These are phyloP conservation scores for Pichia heedii DNA, from an alignment of 805 yeast genomes.

Conservation along the genomic window DNA sequence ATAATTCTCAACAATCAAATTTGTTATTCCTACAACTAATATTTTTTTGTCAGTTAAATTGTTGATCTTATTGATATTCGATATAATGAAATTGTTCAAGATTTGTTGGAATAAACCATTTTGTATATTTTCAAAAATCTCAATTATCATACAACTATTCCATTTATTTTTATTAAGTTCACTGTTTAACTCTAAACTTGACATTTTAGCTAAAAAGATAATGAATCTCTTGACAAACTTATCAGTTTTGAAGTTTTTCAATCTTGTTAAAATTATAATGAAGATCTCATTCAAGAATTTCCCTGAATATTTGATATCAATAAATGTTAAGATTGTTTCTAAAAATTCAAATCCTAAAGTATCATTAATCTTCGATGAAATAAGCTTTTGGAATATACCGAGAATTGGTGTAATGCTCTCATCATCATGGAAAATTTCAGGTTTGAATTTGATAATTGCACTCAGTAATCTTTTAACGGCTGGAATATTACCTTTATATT, in stretches of 20 bases:
- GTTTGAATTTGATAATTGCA: conserved; percentile 49
- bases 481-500: conserved; percentile 84
- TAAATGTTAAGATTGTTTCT: conserved; percentile 51
- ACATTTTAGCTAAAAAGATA: conserved; percentile 41
- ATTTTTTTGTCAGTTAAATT: conserved; percentile 37
- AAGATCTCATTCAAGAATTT: conserved; percentile 65
- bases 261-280: conserved; percentile 63
- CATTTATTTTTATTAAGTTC: conserved; percentile 22
- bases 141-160: conserved; percentile 39
- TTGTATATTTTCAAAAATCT: conserved; percentile 69
- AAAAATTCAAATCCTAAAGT: conserved; percentile 76
- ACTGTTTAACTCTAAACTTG: conserved; percentile 21
- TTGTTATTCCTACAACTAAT: conserved; percentile 40
- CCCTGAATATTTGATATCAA: conserved; percentile 42
- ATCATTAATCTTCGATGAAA: conserved; percentile 79
- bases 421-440: conserved; percentile 29
- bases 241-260: conserved; percentile 76
- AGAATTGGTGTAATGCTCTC: conserved; percentile 62
- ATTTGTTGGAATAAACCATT: conserved; percentile 46
- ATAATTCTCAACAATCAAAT: conserved; percentile 35
- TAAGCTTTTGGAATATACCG: conserved; percentile 93
- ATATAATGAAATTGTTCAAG: conserved; percentile 38
- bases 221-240: conserved; percentile 66
- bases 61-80: conserved; percentile 36
- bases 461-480: conserved; percentile 77